A percentile compares a stretch with the other conserved stretches of the same genome.
phyloP scores from a whole-genome alignment of 75 land plant genomes.

The Selaginella tamariscina region DNA sequence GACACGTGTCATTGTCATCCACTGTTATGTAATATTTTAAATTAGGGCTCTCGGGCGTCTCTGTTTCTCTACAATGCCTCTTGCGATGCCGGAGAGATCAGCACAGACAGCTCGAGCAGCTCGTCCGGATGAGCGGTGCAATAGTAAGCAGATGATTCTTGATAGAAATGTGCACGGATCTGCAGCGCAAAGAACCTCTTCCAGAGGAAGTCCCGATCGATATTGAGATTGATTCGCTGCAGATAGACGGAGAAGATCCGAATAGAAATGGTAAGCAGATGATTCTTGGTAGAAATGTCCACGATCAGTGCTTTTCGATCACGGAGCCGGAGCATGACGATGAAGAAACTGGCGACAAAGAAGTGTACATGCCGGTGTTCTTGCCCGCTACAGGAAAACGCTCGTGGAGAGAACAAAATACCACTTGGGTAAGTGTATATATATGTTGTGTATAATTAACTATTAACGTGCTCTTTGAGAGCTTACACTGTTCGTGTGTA shows the following conservation, averaged over 20 bases:
- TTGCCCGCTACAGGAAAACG: constrained; percentile 68
- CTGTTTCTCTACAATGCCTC: too few relatives aligned
- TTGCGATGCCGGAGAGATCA: too few relatives aligned
- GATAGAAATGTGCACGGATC: constrained; percentile 78
- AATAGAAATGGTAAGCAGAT: constrained; percentile 14
- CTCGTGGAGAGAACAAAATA: constrained; percentile 75
- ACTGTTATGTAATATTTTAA: neutral
- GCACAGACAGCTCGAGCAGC: too few relatives aligned
- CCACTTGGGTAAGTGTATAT: constrained; percentile 54
- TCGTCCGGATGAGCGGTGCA: too few relatives aligned
- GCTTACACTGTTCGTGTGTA: constrained; percentile 19
- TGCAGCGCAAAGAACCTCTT: constrained; percentile 25
- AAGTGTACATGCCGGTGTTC: constrained; percentile 82
- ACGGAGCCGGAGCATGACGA: constrained; percentile 87
- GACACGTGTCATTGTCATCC: neutral
- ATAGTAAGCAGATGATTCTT: constrained; percentile 31
- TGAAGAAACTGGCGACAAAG: constrained; percentile 81
- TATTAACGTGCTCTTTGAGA: neutral
- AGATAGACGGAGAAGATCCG: neutral
- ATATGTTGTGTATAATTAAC: neutral
- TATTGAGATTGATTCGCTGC: neutral
- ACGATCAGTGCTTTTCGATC: constrained; percentile 46
- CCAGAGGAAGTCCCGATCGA: constrained; percentile 27
- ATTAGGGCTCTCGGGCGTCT: too few relatives aligned
- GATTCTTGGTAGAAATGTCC: constrained; percentile 73